These are phyloP conservation scores for Saxophila tyrrhenica DNA, from an alignment of 495 filamentous ascomycete genomes.

Conservation along the genomic window DNA sequence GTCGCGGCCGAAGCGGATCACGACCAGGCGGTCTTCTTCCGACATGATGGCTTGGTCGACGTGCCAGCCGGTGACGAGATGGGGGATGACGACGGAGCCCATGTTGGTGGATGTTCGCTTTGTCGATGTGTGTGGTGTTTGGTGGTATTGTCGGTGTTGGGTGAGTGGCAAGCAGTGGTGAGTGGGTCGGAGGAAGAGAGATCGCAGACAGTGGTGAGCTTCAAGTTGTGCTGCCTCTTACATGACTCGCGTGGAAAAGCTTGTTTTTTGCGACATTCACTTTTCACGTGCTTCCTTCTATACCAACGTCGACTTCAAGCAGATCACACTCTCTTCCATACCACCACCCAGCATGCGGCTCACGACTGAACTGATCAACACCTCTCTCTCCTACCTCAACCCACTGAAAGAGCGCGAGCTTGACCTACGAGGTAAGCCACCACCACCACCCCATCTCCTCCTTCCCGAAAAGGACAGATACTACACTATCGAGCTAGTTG, in stretches of 20 bases:
- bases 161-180: too few species aligned
- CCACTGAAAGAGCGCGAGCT: conserved; percentile 95
- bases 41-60: conserved; percentile 88
- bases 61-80: conserved; percentile 88
- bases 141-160: background rate
- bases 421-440: conserved; percentile 82
- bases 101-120: conserved; percentile 34
- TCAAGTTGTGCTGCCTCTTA: background rate
- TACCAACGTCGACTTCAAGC: background rate
- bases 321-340: background rate
- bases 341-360: conserved; percentile 57
- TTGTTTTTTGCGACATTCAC: background rate
- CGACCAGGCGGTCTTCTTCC: conserved; percentile 92
- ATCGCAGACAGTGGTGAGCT: background rate
- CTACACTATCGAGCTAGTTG: conserved; percentile 83
- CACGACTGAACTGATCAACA: conserved; percentile 83
- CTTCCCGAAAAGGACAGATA: conserved; percentile 87
- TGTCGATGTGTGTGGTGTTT: background rate
- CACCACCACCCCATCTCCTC: conserved; percentile 45
- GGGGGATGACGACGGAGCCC: conserved; percentile 89
- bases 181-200: too few species aligned
- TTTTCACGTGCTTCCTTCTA: background rate
- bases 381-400: conserved; percentile 93
- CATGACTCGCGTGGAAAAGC: background rate
- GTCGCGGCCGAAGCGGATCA: conserved; percentile 84